phyloP scores from a whole-genome alignment of 495 filamentous ascomycete genomes.

The Trichocladium antarcticum region DNA sequence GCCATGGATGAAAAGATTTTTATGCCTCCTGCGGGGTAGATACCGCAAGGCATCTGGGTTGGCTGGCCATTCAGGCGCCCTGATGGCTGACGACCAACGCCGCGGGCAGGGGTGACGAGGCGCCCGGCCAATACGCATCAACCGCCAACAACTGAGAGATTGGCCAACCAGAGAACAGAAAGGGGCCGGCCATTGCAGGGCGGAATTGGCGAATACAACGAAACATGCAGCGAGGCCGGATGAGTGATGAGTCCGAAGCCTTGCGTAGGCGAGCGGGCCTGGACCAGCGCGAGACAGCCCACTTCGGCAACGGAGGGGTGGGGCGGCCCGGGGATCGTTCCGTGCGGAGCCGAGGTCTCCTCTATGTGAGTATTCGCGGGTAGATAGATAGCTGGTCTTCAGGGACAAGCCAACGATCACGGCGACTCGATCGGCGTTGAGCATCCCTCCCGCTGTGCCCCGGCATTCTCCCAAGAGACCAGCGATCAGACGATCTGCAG shows the following conservation, averaged over 20 bases:
- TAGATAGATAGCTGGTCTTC: too few relatives aligned
- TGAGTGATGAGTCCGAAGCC: slow-evolving; percentile 3
- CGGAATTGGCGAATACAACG: slow-evolving; percentile 14
- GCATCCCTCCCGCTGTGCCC: neutral
- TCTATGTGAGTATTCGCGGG: too few relatives aligned
- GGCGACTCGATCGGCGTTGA: slow-evolving; percentile 8
- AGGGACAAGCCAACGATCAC: too few relatives aligned
- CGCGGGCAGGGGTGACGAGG: slow-evolving; percentile 1
- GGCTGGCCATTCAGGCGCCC: slow-evolving; percentile 4
- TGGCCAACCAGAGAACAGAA: neutral
- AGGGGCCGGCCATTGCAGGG: slow-evolving; percentile 21
- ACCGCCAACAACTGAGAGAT: neutral
- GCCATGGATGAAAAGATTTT: neutral
- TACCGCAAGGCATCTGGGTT: neutral
- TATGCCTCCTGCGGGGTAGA: slow-evolving; percentile 8
- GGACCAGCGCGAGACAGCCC: slow-evolving; percentile 1
- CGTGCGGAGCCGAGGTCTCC: slow-evolving; percentile 14
- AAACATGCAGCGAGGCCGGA: slow-evolving; percentile 12
- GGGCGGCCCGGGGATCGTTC: slow-evolving; percentile 19
- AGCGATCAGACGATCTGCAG: neutral
- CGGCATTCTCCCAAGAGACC: neutral
- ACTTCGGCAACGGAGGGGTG: slow-evolving; percentile 14
- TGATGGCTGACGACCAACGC: slow-evolving; percentile 1
- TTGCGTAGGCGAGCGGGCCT: slow-evolving; percentile 1
- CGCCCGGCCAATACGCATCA: slow-evolving; percentile 2